These are phyloP conservation scores for Leccinum truebloodii DNA, from an alignment of 768 basidiomycete species.

Conservation along the genomic window DNA sequence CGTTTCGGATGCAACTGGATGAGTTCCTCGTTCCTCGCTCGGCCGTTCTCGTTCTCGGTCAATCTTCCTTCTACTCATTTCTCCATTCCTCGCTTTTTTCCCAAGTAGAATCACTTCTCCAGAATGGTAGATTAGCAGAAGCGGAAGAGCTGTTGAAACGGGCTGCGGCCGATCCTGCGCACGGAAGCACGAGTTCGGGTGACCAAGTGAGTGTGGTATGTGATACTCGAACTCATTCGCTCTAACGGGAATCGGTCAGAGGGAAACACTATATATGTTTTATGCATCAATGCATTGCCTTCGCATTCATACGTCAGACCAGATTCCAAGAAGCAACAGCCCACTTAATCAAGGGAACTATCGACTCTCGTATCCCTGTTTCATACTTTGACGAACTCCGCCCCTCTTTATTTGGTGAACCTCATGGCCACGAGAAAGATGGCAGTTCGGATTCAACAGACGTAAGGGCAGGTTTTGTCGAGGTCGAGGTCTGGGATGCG, in stretches of 20 bases:
- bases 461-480: constrained; percentile 40
- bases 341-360: constrained; percentile 72
- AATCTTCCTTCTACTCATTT: constrained; percentile 62
- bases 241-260: constrained; percentile 34
- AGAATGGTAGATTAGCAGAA: constrained; percentile 64
- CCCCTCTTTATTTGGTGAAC: constrained; percentile 53
- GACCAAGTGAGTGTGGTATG: constrained; percentile 13
- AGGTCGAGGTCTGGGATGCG: constrained; percentile 68
- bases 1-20: constrained; percentile 12
- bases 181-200: constrained; percentile 9
- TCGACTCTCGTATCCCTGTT: constrained; percentile 83
- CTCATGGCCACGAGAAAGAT: not conserved
- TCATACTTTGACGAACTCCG: constrained; percentile 80
- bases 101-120: constrained; percentile 69
- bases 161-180: constrained; percentile 40
- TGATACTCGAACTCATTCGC: not conserved
- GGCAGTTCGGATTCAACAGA: not conserved
- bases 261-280: constrained; percentile 65
- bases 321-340: constrained; percentile 82
- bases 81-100: constrained; percentile 72
- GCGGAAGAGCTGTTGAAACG: constrained; percentile 61
- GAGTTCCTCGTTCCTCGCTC: constrained; percentile 52
- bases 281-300: constrained; percentile 80
- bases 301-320: constrained; percentile 75
- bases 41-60: constrained; percentile 62